A percentile compares a stretch with the other conserved stretches of the same genome.
These are phyloP conservation scores for Metschnikowia amazonensis DNA, from an alignment of 805 yeast species.

Conservation along the genomic window DNA sequence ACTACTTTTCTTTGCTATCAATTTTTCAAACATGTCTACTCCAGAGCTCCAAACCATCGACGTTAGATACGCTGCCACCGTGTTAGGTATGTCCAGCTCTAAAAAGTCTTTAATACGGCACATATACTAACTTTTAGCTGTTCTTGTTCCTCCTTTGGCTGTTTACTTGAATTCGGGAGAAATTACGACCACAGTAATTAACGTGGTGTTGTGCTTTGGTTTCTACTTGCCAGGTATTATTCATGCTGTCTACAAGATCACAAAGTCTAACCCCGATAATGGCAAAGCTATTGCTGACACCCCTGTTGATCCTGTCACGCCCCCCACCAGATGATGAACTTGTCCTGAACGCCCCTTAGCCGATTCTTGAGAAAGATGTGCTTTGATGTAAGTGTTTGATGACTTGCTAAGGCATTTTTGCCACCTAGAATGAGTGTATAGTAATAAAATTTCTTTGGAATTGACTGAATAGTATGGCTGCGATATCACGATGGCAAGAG, in stretches of 20 bases:
- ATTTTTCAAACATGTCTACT: neutral
- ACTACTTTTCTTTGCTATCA: neutral
- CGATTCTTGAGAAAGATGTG: too few species aligned
- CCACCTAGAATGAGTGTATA: conserved; percentile 2
- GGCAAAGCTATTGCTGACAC: neutral
- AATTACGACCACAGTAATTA: neutral
- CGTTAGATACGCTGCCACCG: conserved; percentile 5
- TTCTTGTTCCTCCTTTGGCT: conserved; percentile 2
- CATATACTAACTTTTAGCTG: conserved; percentile 2
- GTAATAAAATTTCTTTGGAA: neutral
- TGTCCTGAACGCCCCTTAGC: too few species aligned
- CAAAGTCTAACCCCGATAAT: conserved; percentile 1
- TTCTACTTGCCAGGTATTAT: conserved; percentile 3
- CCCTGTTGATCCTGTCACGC: too few species aligned
- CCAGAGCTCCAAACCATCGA: neutral
- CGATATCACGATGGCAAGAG: neutral
- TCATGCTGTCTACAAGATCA: conserved; percentile 1
- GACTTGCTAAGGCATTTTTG: neutral
- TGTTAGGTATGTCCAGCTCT: neutral
- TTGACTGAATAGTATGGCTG: neutral
- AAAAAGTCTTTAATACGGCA: neutral
- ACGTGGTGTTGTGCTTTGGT: conserved; percentile 2
- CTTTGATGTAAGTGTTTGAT: neutral
- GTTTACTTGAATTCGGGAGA: conserved; percentile 3
- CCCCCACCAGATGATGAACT: too few species aligned